phyloP scores from a whole-genome alignment of 306 rosid genomes.

The Macrotyloma uniflorum region DNA sequence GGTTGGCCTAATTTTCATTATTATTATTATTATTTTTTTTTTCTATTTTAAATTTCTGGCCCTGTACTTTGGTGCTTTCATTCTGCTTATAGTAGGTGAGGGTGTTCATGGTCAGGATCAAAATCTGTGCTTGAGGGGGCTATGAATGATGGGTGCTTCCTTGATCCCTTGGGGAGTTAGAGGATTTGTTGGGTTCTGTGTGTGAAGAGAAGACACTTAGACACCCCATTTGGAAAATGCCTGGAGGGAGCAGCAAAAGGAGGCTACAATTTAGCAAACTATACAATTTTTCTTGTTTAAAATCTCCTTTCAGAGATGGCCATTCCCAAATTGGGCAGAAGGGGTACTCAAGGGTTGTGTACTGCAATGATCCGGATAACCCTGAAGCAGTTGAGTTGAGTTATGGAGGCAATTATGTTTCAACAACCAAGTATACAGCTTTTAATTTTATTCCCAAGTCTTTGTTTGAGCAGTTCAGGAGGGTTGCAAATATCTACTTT shows the following conservation, averaged over 20 bases:
- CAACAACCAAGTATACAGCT: conserved; percentile 78
- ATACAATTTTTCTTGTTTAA: conserved; percentile 66
- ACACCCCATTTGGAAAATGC: conserved; percentile 52
- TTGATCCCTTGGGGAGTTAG: conserved; percentile 36
- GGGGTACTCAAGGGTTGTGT: conserved; percentile 74
- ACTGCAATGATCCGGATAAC: conserved; percentile 68
- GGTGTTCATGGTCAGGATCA: background rate
- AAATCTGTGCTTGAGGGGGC: conserved; percentile 39
- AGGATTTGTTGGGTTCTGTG: conserved; percentile 31
- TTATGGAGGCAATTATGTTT: conserved; percentile 75
- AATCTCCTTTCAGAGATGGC: conserved; percentile 42
- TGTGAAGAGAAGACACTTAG: conserved; percentile 10
- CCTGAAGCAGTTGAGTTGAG: conserved; percentile 57
- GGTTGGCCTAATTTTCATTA: conserved; percentile 39
- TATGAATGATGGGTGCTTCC: conserved; percentile 30
- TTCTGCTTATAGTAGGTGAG: conserved; percentile 18
- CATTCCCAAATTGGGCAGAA: conserved; percentile 72
- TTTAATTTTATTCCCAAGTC: conserved; percentile 81
- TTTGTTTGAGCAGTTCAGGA: conserved; percentile 86
- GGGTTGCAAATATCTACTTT: conserved; percentile 93
- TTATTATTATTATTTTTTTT: background rate
- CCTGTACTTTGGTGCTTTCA: conserved; percentile 25
- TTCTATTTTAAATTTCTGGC: background rate
- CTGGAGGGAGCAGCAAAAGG: conserved; percentile 45
- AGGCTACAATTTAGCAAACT: conserved; percentile 72